Evolutionary conservation across 805 yeast species (phyloP), one percentile per base, ranked within the genome.

Genomic region (Candida tammaniensis): DNA sequence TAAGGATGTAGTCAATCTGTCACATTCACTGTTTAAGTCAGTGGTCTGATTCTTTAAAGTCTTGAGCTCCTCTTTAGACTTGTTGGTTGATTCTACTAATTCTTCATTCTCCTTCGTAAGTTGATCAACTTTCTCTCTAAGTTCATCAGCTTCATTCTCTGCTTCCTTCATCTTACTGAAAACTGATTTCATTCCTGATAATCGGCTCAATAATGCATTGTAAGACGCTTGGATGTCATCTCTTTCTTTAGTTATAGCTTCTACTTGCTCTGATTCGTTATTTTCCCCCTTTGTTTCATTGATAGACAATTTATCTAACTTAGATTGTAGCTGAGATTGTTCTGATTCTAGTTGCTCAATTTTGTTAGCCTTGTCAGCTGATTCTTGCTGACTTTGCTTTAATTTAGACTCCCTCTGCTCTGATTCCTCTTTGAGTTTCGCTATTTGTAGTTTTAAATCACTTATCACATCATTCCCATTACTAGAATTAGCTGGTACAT

Each of bases 111-210:
- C 52, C 9, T 33, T 41, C 1, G 38, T 31, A 40, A 57, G 36
- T 18, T 30, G 26, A 9, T 59, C 69, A 15, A 72, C 54, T 29
- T 61, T 64, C 12, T 68, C 74, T 44, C 75, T 74, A 1, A 74
- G 67, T 4, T 60, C 63, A 26, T 74, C 86, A 13, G 85, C 61
- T 45, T 82, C 85, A 3, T 55, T 59, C 49, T 83, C 82, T 0
- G 86, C 64, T 38, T 76, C 82, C 50, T 83, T 81, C 86, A 83
- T 82, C 44, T 84, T 83, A 33, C 57, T 59, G 55, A 84, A 84
- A 2, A 84, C 72, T 1, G 80, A 63, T 45, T 82, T 84, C 91
- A 84, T 83, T 2, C 85, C 74, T 1, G 86, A 74, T 12, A 85
- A 54, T 52, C 82, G 71, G 42, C 75, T 76, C 39, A 85, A 55